Evolutionary conservation across 208 protist species (phyloP).

Genomic region (Angomonas deanei): DNA sequence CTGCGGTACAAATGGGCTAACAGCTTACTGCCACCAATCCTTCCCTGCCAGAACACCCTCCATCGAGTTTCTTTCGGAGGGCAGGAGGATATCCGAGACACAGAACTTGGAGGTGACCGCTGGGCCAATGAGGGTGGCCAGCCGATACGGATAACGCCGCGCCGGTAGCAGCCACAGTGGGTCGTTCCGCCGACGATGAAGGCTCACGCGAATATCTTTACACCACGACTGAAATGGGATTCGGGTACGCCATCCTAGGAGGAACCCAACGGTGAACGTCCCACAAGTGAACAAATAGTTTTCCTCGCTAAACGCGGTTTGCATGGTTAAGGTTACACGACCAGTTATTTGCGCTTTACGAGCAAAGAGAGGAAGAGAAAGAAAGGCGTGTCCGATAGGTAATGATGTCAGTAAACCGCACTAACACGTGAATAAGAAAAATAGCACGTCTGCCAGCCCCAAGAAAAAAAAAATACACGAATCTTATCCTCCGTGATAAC

Average conservation of each 20-base stretch:
- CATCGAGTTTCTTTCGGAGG: neutral
- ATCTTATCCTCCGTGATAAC: too few species aligned
- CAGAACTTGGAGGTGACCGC: neutral
- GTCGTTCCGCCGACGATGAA: neutral
- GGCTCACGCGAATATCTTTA: neutral
- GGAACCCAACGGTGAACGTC: neutral
- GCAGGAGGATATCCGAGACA: neutral
- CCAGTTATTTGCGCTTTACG: too few species aligned
- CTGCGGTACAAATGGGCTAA: neutral
- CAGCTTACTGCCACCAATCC: neutral
- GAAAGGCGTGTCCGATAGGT: neutral
- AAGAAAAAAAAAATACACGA: too few species aligned
- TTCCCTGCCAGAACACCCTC: neutral
- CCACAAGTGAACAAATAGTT: too few species aligned
- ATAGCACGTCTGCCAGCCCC: too few species aligned
- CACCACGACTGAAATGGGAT: neutral
- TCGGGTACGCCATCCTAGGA: neutral
- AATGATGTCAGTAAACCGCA: too few species aligned
- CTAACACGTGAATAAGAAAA: too few species aligned
- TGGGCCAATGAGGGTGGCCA: neutral
- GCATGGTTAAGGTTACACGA: too few species aligned
- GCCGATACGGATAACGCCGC: neutral
- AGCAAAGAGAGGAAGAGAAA: neutral
- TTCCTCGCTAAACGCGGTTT: too few species aligned
- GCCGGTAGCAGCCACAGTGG: neutral